Evolutionary conservation across 306 rosid species (phyloP), one percentile per base, ranked within the genome.

Genomic region (Citrullus amarus): DNA sequence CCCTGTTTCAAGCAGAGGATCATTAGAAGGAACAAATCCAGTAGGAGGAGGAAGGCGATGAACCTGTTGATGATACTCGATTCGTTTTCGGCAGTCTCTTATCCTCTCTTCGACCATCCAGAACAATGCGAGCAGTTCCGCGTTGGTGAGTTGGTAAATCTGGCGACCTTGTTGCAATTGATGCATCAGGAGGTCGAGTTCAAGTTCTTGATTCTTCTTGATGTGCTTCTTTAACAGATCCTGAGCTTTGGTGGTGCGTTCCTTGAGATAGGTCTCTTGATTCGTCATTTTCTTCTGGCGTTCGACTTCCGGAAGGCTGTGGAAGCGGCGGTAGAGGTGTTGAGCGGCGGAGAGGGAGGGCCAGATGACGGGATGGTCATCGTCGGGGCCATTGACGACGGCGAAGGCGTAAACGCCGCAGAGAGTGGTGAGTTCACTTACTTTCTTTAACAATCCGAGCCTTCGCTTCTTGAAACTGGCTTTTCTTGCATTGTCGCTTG

Each of bases 221-320:
- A 60, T 70, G 6, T 38, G 72, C 48, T 75, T 86, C 58, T 58
- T 46, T 6, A 86, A 8, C n/a, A 79, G 67, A 4, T 75, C 83
- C n/a, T 70, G 54, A 9, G 82, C 20, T 48, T 86, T 86, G n/a
- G 50, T 51, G 9, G 63, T 12, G 4, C 77, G 61, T 36, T 79
- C 87, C 8, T 59, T 79, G n/a, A 86, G 78, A 56, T 79, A 86
- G 8, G 72, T 62, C 57, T 86, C 85, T 25, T 86, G 89, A n/a
- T 76, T 79, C 76, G 67, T 38, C 85, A 77, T 81, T 55, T 81
- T 83, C 78, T 60, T 80, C 75, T 48, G 66, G 38, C 83, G 55
- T 17, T 86, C 85, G 2, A 81, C 38, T 8, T 78, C 83, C 17
- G 86, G 89, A 3, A 76, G 43, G 28, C 58, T 58, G 10, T 34